Percentiles rank a stretch among this genome's conserved stretches.
phyloP scores from a whole-genome alignment of 257 asterid species.

The Cordia subcordata region DNA sequence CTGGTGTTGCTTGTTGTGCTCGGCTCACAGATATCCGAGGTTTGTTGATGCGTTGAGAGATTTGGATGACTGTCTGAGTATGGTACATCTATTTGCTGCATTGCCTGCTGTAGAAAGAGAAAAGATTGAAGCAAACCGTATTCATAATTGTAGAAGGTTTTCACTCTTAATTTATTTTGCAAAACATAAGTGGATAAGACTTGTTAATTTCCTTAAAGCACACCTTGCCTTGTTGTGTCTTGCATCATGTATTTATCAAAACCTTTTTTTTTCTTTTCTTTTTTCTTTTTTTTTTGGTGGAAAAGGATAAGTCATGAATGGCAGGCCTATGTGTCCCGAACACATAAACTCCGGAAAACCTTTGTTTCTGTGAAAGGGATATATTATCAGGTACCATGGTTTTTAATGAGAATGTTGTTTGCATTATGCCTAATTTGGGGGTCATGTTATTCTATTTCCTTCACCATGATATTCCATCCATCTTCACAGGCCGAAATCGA shows the following conservation, averaged over 20 bases:
- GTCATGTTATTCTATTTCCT: not conserved
- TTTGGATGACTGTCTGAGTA: slow-evolving; percentile 91
- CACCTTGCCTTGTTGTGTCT: not conserved
- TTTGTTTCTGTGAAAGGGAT: slow-evolving; percentile 96
- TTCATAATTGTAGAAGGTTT: slow-evolving; percentile 91
- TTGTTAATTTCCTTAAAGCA: not conserved
- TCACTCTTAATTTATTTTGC: not conserved
- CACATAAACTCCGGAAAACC: slow-evolving; percentile 86
- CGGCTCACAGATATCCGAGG: slow-evolving; percentile 63
- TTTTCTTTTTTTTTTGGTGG: too few species aligned
- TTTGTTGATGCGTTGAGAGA: slow-evolving; percentile 90
- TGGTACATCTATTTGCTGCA: slow-evolving; percentile 97
- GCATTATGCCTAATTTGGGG: not conserved
- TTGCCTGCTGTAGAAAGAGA: slow-evolving; percentile 90
- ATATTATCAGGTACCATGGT: slow-evolving; percentile 66
- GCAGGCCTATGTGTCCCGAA: slow-evolving; percentile 89
- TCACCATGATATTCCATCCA: slow-evolving; percentile 2
- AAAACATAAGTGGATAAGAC: not conserved
- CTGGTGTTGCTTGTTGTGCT: slow-evolving; percentile 1
- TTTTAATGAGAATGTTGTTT: not conserved
- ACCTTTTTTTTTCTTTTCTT: not conserved
- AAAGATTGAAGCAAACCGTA: slow-evolving; percentile 67
- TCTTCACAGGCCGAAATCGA: slow-evolving; percentile 75
- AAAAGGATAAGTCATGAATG: slow-evolving; percentile 94
- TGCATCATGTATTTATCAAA: slow-evolving; percentile 2